A percentile compares a stretch with the other conserved stretches of the same genome.
These are phyloP conservation scores for Candida odintsovae DNA, from an alignment of 805 yeast species.

Conservation along the genomic window DNA sequence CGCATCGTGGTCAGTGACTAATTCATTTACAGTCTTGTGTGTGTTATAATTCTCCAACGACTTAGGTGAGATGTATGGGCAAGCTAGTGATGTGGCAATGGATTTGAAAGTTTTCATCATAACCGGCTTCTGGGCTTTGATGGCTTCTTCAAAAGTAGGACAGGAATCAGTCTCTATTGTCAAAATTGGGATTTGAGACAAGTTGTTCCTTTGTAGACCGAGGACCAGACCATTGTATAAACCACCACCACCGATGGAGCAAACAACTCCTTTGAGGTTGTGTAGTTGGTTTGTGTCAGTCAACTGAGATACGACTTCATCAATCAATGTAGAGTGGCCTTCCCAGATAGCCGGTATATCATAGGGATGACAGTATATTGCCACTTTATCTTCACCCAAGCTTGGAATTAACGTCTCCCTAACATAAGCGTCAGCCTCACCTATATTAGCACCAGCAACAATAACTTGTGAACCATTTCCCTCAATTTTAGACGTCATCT, in stretches of 20 bases:
- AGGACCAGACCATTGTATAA: slow-evolving; percentile 45
- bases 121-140: slow-evolving; percentile 40
- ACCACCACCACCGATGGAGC: slow-evolving; percentile 58
- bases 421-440: slow-evolving; percentile 45
- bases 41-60: slow-evolving; percentile 40
- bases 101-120: slow-evolving; percentile 40
- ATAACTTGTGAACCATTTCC: slow-evolving; percentile 46
- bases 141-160: slow-evolving; percentile 49
- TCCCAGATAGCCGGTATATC: slow-evolving; percentile 48
- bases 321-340: slow-evolving; percentile 45
- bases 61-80: slow-evolving; percentile 47
- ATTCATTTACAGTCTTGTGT: slow-evolving; percentile 36
- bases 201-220: slow-evolving; percentile 34
- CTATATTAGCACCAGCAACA: slow-evolving; percentile 39
- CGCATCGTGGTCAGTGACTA: slow-evolving; percentile 51
- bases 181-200: slow-evolving; percentile 35
- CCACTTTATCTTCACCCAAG: slow-evolving; percentile 21
- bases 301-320: slow-evolving; percentile 32
- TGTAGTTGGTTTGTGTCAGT: slow-evolving; percentile 18
- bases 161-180: slow-evolving; percentile 61
- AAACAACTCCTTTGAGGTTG: slow-evolving; percentile 39
- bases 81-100: slow-evolving; percentile 61
- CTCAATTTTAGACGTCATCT: slow-evolving; percentile 40
- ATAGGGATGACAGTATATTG: slow-evolving; percentile 52
- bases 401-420: slow-evolving; percentile 25